Evolutionary conservation across 2,329 filamentous ascomycete genomes (phyloP).

Genomic region (Talaromyces rugulosus): DNA sequence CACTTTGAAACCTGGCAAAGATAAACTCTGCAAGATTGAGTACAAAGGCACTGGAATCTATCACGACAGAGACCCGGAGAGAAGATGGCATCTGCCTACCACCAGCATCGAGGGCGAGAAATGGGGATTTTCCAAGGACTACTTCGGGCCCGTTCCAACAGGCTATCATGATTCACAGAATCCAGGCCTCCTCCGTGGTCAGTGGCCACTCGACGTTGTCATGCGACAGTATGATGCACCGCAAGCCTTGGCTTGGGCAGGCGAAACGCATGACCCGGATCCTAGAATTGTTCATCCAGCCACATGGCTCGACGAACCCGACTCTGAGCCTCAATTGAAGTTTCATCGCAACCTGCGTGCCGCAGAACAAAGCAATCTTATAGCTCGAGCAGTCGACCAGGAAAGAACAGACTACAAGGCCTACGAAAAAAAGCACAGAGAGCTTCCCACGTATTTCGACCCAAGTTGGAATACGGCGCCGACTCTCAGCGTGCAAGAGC

Average conservation of each 20-base stretch:
- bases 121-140: constrained; percentile 13
- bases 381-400: constrained; percentile 2
- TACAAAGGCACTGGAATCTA: constrained; percentile 12
- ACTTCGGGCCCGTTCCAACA: constrained; percentile 10
- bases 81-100: constrained; percentile 8
- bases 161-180: constrained; percentile 5
- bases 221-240: constrained; percentile 13
- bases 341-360: constrained; percentile 8
- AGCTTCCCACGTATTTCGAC: constrained; percentile 11
- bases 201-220: constrained; percentile 12
- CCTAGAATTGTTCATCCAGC: constrained; percentile 13
- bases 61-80: constrained; percentile 12
- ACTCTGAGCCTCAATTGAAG: constrained; percentile 8
- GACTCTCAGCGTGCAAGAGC: background rate
- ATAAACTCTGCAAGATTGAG: constrained; percentile 1
- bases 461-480: constrained; percentile 9
- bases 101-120: constrained; percentile 4
- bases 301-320: constrained; percentile 1
- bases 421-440: constrained; percentile 8
- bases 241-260: constrained; percentile 10
- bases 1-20: constrained; percentile 5
- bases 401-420: constrained; percentile 3
- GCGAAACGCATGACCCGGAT: constrained; percentile 11
- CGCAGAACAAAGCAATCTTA: constrained; percentile 5
- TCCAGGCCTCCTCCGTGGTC: constrained; percentile 10